Percentiles rank a stretch among this genome's conserved stretches.
Conservation (phyloP, 495 filamentous ascomycete species). For the Neurospora sp. region DNA sequence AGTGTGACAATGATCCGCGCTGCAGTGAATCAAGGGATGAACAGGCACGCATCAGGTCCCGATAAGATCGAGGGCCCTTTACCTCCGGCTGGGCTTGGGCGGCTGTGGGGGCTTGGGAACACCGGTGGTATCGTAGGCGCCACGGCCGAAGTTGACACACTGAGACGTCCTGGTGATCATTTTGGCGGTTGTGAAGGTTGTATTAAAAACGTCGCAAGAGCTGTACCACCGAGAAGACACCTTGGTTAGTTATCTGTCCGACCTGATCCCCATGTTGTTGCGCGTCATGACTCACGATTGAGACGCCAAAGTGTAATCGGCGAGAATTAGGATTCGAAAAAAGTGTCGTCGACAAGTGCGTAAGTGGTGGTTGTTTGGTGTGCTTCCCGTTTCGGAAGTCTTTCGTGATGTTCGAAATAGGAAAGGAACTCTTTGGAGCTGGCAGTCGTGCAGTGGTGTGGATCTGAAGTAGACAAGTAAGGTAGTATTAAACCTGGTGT, state of each 20-base stretch:
- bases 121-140: slow-evolving; percentile 48
- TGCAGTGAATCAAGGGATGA: slow-evolving; percentile 12
- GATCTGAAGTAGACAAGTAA: slow-evolving; percentile 4
- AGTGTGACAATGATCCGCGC: slow-evolving; percentile 4
- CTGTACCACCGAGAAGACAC: slow-evolving; percentile 1
- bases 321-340: neutral
- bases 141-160: slow-evolving; percentile 42
- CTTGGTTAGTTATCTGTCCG: slow-evolving; percentile 16
- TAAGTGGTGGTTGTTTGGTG: neutral
- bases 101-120: slow-evolving; percentile 42
- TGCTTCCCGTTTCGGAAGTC: neutral
- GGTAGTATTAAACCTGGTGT: neutral
- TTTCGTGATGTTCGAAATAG: neutral
- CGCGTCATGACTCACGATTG: neutral
- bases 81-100: slow-evolving; percentile 37
- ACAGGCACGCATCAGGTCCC: neutral
- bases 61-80: slow-evolving; percentile 11
- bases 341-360: slow-evolving; percentile 6
- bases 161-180: slow-evolving; percentile 40
- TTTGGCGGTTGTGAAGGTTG: slow-evolving; percentile 9
- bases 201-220: slow-evolving; percentile 5
- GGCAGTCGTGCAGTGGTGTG: slow-evolving; percentile 7
- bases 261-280: neutral
- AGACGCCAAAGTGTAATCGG: neutral
- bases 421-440: slow-evolving; percentile 2